Percentiles rank a stretch among this genome's conserved stretches.
phyloP scores from a whole-genome alignment of 2,329 filamentous ascomycete species.

The Cadophora gregata region DNA sequence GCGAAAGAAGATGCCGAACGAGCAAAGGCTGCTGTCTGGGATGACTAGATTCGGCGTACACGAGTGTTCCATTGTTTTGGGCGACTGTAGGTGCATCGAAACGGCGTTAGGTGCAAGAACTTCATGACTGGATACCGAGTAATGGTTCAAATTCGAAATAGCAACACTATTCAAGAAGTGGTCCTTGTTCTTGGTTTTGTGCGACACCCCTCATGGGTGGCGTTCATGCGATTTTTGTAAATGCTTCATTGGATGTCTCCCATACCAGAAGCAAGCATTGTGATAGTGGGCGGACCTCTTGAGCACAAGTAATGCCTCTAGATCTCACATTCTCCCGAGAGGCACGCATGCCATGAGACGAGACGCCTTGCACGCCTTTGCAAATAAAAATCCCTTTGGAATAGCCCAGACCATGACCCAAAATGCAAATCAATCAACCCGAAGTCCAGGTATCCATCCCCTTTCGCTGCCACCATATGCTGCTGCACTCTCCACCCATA shows the following conservation, averaged over 20 bases:
- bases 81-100: constrained; percentile 23
- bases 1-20: constrained; percentile 70
- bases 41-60: constrained; percentile 56
- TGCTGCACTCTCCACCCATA: background rate
- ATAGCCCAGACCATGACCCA: constrained; percentile 29
- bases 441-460: constrained; percentile 4
- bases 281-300: constrained; percentile 26
- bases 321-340: constrained; percentile 28
- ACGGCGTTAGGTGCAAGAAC: constrained; percentile 21
- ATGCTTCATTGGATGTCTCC: constrained; percentile 5
- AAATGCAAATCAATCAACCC: constrained; percentile 31
- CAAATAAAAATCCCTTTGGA: constrained; percentile 33
- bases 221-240: background rate
- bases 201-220: background rate
- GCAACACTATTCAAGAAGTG: background rate
- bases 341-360: constrained; percentile 36
- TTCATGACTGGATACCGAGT: background rate
- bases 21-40: constrained; percentile 88
- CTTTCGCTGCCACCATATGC: constrained; percentile 6
- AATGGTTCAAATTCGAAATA: background rate
- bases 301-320: constrained; percentile 28
- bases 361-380: constrained; percentile 41
- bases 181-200: background rate
- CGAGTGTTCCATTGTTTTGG: background rate
- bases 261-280: constrained; percentile 6